phyloP scores from a whole-genome alignment of 805 yeast species.

The Cyberlindnera sargentensis region DNA sequence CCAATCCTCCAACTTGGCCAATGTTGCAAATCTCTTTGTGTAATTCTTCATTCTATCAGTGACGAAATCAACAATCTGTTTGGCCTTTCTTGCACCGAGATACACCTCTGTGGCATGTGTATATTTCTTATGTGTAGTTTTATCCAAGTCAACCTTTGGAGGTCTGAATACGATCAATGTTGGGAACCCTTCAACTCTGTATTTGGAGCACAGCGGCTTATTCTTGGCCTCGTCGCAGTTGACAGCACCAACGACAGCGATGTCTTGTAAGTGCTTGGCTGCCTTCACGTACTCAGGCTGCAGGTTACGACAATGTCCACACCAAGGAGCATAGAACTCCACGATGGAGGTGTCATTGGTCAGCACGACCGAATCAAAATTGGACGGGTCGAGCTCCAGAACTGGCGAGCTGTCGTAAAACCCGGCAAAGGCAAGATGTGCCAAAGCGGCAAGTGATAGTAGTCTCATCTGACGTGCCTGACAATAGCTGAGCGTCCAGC shows the following conservation, averaged over 20 bases:
- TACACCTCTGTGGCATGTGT: constrained; percentile 50
- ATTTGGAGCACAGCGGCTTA: constrained; percentile 58
- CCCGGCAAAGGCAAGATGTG: constrained; percentile 1
- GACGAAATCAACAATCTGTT: constrained; percentile 47
- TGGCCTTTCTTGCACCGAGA: constrained; percentile 52
- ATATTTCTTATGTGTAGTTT: constrained; percentile 15
- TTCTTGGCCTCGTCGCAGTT: constrained; percentile 74
- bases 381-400: constrained; percentile 47
- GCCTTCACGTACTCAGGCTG: constrained; percentile 58
- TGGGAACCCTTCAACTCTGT: constrained; percentile 74
- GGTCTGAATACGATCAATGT: constrained; percentile 80
- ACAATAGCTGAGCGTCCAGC: too few relatives aligned
- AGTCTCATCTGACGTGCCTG: not conserved
- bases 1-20: constrained; percentile 27
- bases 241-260: constrained; percentile 69
- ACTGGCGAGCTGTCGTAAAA: constrained; percentile 31
- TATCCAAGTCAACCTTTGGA: constrained; percentile 43
- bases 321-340: constrained; percentile 96
- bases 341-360: constrained; percentile 78
- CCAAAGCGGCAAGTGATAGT: not conserved
- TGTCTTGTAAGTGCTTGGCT: constrained; percentile 49
- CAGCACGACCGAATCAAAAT: constrained; percentile 54
- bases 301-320: constrained; percentile 83
- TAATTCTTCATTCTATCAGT: constrained; percentile 59
- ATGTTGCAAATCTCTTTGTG: constrained; percentile 41